These are phyloP conservation scores for Xylaria sp. DNA, from an alignment of 2,329 filamentous ascomycete species.

Conservation along the genomic window DNA sequence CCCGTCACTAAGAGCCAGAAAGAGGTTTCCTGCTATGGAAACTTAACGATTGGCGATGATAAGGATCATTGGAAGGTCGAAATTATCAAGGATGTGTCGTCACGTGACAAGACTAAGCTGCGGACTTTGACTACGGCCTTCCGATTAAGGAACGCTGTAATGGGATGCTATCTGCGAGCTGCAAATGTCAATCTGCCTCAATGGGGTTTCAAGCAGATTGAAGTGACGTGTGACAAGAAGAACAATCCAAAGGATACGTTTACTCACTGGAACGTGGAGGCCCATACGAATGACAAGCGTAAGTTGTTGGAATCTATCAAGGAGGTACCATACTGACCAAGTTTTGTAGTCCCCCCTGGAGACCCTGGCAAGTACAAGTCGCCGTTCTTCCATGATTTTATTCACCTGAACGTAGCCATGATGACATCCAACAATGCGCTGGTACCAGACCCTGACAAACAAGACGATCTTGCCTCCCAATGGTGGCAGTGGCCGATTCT, in stretches of 20 bases:
- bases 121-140: constrained; percentile 94
- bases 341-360: constrained; percentile 73
- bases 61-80: constrained; percentile 98
- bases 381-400: constrained; percentile 96
- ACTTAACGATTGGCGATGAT: constrained; percentile 91
- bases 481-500: constrained; percentile 99
- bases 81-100: constrained; percentile 87
- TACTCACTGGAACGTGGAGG: constrained; percentile 99
- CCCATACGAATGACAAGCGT: constrained; percentile 92
- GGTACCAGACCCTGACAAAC: constrained; percentile 97
- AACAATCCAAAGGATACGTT: constrained; percentile 93
- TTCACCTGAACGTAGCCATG: constrained; percentile 98
- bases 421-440: constrained; percentile 99
- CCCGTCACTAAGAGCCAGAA: constrained; percentile 87
- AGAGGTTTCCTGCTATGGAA: constrained; percentile 96
- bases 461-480: constrained; percentile 93
- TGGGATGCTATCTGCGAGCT: constrained; percentile 93
- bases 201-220: constrained; percentile 99
- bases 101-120: constrained; percentile 80
- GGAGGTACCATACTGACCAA: constrained; percentile 21
- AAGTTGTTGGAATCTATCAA: constrained; percentile 50
- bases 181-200: constrained; percentile 96
- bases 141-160: constrained; percentile 78
- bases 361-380: constrained; percentile 94
- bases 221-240: constrained; percentile 91